Percentiles rank a stretch among this genome's conserved stretches.
Conservation (phyloP, 306 rosid genomes). For the Hylodesmum podocarpum region DNA sequence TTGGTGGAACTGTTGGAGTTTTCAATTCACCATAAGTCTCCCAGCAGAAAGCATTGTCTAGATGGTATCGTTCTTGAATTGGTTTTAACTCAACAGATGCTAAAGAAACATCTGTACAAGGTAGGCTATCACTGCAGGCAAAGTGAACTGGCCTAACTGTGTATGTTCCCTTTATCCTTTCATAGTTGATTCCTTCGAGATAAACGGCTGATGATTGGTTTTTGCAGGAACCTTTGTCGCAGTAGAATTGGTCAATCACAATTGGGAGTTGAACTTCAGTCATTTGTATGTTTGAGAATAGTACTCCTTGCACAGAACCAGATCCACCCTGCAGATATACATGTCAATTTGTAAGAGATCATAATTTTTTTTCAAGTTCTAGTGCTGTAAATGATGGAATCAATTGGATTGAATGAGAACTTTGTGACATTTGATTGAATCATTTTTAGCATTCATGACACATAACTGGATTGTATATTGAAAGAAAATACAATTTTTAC, state of each 20-base stretch:
- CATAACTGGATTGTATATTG: not conserved
- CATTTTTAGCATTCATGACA: not conserved
- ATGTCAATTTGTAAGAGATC: constrained; percentile 14
- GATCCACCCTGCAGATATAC: constrained; percentile 78
- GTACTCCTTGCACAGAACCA: constrained; percentile 85
- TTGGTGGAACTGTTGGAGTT: constrained; percentile 86
- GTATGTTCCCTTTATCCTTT: constrained; percentile 79
- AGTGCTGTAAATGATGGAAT: not conserved
- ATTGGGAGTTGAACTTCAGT: constrained; percentile 88
- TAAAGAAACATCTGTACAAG: constrained; percentile 82
- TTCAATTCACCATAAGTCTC: constrained; percentile 78
- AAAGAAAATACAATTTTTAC: not conserved
- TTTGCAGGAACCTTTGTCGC: constrained; percentile 74
- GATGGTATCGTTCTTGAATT: constrained; percentile 71
- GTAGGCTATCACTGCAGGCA: constrained; percentile 93
- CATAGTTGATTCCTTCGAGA: constrained; percentile 87
- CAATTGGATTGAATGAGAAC: not conserved
- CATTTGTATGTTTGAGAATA: constrained; percentile 86
- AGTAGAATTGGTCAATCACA: constrained; percentile 92
- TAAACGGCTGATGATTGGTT: constrained; percentile 88
- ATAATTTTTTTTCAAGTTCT: not conserved
- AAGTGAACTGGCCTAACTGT: constrained; percentile 91
- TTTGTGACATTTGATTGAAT: not conserved
- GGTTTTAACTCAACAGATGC: constrained; percentile 73
- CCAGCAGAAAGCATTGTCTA: constrained; percentile 93